phyloP scores from a whole-genome alignment of 2,329 filamentous ascomycete genomes.

The Chaetoscypha palmicola region DNA sequence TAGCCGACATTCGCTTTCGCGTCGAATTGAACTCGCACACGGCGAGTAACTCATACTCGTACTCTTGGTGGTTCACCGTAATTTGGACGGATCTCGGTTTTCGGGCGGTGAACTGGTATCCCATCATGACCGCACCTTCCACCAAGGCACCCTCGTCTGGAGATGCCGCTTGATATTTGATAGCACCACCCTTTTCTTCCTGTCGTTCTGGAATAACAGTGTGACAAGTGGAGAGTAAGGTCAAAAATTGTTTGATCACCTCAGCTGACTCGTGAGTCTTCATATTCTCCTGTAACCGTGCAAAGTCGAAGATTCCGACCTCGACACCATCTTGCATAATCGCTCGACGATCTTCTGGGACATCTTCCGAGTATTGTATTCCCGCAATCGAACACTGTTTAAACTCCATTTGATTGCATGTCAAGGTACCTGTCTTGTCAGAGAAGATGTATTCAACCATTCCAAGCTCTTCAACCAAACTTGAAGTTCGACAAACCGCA shows the following conservation, averaged over 20 bases:
- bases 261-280: conserved; percentile 48
- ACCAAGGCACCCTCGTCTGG: conserved; percentile 97
- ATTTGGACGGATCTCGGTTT: conserved; percentile 87
- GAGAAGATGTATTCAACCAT: conserved; percentile 99
- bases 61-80: conserved; percentile 61
- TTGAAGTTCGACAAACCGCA: conserved; percentile 91
- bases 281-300: conserved; percentile 53
- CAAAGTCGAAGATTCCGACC: conserved; percentile 64
- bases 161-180: conserved; percentile 97
- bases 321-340: conserved; percentile 71
- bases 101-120: conserved; percentile 84
- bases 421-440: conserved; percentile 94
- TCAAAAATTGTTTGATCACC: conserved; percentile 77
- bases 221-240: conserved; percentile 83
- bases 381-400: conserved; percentile 90
- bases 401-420: conserved; percentile 99
- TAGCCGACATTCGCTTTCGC: conserved; percentile 94
- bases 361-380: conserved; percentile 86
- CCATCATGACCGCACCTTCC: conserved; percentile 76
- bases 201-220: conserved; percentile 92
- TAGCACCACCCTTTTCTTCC: conserved; percentile 68
- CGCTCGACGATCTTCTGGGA: conserved; percentile 82
- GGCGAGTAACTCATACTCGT: conserved; percentile 83
- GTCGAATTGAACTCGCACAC: conserved; percentile 99
- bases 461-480: conserved; percentile 90